Base-by-base conservation (phyloP, 2,329 filamentous ascomycete species). In the Grosmannia penicillata region DNA sequence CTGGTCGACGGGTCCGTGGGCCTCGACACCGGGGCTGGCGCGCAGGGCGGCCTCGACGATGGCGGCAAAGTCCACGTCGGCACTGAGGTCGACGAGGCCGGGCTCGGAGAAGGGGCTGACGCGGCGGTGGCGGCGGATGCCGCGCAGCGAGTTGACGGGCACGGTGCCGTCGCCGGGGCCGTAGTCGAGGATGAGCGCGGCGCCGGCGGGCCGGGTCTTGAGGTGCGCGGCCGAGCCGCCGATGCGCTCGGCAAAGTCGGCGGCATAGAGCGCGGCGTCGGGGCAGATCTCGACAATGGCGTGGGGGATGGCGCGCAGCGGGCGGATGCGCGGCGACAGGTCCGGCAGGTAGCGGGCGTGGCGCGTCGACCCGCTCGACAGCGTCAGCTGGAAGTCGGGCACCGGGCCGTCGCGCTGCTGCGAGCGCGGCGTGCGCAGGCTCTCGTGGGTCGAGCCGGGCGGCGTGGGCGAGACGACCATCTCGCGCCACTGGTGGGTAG, bases 121-220 rank as follows among this genome's bases (percentile, higher is more conserved):
- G 19, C 70, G 68, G 19, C 67, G 63, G 60, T 98, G 91, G 13
- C 69, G 65, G 26, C 77, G 73, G 56, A 98, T 96, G 18, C 91
- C 91, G 24, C 91, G 81, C 18, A 98, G 70, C 0, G 86, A 93
- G 65, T 94, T 93, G 43, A 82, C 66, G 3, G 91, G 91, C 35
- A 98, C 77, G 0, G 65, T 82, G 49, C 56, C 56, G 41, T 76
- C 67, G 4, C 75, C 59, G 5, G 89, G 82, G 15, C 91, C 91
- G 59, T 98, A 98, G 62, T 98, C 91, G 33, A 98, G 75, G 49
- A 98, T 84, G n/a, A 98, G 67, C 1, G 89, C 91, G 8, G 87
- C 91, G 36, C 91, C 91, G 1, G 77, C 79, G 1, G 87, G 76
- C 1, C 53, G 55, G 0, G 64, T 48, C 53, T 84, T 87, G 1